Conservation (phyloP, 345 rosid species). For the Erysimum cheiranthoides region DNA sequence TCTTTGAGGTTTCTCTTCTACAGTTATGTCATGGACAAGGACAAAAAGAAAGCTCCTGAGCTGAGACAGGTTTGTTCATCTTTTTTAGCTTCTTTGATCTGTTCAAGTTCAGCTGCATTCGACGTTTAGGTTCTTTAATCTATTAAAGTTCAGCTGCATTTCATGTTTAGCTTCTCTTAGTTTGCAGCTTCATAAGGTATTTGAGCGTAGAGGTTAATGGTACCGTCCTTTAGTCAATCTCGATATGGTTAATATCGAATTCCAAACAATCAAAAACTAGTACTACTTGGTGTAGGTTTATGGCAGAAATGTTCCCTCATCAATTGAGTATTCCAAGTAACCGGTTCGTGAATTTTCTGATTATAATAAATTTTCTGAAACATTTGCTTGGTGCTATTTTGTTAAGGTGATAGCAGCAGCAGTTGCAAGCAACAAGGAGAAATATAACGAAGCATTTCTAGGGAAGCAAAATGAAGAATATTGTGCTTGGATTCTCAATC, state of each 20-base stretch:
- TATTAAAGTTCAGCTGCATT: background rate
- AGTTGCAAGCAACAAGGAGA: constrained; percentile 74
- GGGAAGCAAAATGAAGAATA: constrained; percentile 79
- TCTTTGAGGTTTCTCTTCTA: constrained; percentile 23
- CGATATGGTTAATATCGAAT: background rate
- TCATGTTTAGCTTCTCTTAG: constrained; percentile 17
- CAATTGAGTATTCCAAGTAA: background rate
- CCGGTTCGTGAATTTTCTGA: background rate
- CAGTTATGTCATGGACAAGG: constrained; percentile 92
- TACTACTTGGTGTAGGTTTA: background rate
- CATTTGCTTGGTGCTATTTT: constrained; percentile 22
- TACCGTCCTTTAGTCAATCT: constrained; percentile 3
- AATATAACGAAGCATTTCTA: constrained; percentile 88
- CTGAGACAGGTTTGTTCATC: constrained; percentile 58
- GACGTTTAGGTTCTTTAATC: constrained; percentile 16
- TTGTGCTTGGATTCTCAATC: constrained; percentile 88
- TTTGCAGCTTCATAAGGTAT: background rate
- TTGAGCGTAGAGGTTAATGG: background rate
- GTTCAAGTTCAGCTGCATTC: background rate
- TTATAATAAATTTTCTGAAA: background rate
- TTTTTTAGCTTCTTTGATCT: constrained; percentile 19
- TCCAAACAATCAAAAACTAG: background rate
- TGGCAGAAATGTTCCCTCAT: constrained; percentile 7
- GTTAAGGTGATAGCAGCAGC: constrained; percentile 87
- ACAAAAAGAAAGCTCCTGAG: constrained; percentile 66